Evolutionary conservation across 805 yeast species (phyloP).

Genomic region (Yamadazyma laniorum): DNA sequence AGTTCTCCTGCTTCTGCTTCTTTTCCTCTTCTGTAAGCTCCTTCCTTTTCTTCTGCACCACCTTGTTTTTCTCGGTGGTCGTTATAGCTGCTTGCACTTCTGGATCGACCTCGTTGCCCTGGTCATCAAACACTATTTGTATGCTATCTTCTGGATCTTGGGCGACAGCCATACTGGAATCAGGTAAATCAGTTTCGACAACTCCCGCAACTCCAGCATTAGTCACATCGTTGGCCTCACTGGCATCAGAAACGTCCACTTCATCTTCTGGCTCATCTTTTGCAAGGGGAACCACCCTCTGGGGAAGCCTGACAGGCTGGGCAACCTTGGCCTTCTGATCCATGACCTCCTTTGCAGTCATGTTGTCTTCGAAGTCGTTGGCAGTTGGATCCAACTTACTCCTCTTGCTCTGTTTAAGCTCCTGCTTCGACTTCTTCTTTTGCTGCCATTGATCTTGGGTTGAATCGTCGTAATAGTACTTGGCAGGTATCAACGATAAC

Average conservation of each 20-base stretch:
- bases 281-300: conserved; percentile 27
- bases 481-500: conserved; percentile 88
- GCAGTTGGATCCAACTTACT: conserved; percentile 74
- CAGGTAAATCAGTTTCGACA: conserved; percentile 11
- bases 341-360: conserved; percentile 59
- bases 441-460: conserved; percentile 89
- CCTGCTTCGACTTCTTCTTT: conserved; percentile 70
- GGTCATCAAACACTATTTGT: conserved; percentile 65
- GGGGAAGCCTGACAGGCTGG: conserved; percentile 43
- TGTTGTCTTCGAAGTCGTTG: conserved; percentile 42
- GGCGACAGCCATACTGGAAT: not conserved
- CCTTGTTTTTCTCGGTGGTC: conserved; percentile 4
- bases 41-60: conserved; percentile 18
- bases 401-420: conserved; percentile 56
- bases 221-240: conserved; percentile 15
- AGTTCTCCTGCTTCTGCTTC: conserved; percentile 48
- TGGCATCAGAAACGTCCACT: conserved; percentile 12
- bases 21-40: conserved; percentile 42
- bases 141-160: conserved; percentile 11
- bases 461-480: conserved; percentile 88
- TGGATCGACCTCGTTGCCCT: conserved; percentile 28
- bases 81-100: conserved; percentile 2
- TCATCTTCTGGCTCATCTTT: conserved; percentile 17
- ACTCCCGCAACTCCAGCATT: conserved; percentile 13
- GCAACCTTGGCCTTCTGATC: conserved; percentile 55